Base-by-base conservation (phyloP, 768 basidiomycete species). In the Phanerochaete sordida region DNA sequence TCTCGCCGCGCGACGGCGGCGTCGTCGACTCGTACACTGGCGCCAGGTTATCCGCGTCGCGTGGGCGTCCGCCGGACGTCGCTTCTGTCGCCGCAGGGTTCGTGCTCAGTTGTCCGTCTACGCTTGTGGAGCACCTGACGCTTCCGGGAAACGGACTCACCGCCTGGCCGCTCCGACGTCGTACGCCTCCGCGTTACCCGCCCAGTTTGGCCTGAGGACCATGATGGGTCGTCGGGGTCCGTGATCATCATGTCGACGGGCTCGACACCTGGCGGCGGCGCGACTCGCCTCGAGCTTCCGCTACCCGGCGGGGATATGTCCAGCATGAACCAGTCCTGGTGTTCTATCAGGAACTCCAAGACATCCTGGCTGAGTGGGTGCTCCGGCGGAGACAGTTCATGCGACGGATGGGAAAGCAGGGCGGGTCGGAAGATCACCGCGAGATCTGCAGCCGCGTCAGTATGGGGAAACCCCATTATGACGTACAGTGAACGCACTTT, bases 381-480 rank as follows among this genome's bases (percentile, higher is more conserved):
- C 69, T 96, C 93, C 48, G 82, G 75, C 0, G 94, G 94, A 6
- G 84, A 84, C 78, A 95, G 84, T 68, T 93, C 91, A 69, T 98
- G 94, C 24, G 80, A 74, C 1, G 94, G 91, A 71, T 95, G 93
- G 9, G 93, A 91, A 60, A 99, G 86, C 4, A 99, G 78, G 19
- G 95, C 97, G 0, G 97, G 97, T 59, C 95, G 91, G 75, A 99
- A 99, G 64, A 98, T 96, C 48, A 96, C 90, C 19, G 96, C 97
- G 21, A 99, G 86, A 75, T 99, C 96, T 93, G 70, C 26, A 27
- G 43, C 26, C 52, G 28, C 13, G 39, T n/a, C 19, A 33, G 12
- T 28, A 12, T 50, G 45, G 16, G 16, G 57, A n/a, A n/a, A n/a
- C n/a, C 23, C 27, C 19, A 7, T 45, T 53, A 21, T 23, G 31